phyloP scores from a whole-genome alignment of 1,284 basidiomycete genomes.

The Neonothopanus nambi region DNA sequence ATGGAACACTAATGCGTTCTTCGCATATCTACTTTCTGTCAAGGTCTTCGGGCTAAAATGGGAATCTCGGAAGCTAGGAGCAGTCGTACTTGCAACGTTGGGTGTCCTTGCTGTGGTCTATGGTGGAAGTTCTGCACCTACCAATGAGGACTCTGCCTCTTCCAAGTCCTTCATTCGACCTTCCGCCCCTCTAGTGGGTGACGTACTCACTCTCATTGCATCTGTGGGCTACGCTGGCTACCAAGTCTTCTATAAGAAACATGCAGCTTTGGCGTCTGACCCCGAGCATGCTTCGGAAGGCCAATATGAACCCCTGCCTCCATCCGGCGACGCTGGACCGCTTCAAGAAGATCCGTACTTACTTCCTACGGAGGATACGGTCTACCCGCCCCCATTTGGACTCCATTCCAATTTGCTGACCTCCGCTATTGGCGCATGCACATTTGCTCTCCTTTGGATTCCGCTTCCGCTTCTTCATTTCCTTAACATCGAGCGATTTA shows the following conservation, averaged over 20 bases:
- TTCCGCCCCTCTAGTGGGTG: conserved; percentile 68
- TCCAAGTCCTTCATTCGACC: conserved; percentile 26
- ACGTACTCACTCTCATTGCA: conserved; percentile 69
- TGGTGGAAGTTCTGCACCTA: conserved; percentile 48
- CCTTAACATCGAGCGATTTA: conserved; percentile 57
- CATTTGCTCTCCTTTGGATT: conserved; percentile 67
- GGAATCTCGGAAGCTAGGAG: conserved; percentile 61
- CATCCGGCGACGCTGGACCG: conserved; percentile 29
- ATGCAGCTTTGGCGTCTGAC: conserved; percentile 65
- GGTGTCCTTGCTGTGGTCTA: conserved; percentile 79
- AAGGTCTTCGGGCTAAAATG: conserved; percentile 59
- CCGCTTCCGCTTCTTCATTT: conserved; percentile 70
- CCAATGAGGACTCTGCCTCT: conserved; percentile 16
- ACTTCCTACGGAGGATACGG: conserved; percentile 27
- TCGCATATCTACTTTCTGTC: conserved; percentile 74
- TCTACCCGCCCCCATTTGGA: conserved; percentile 69
- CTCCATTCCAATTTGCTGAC: conserved; percentile 78
- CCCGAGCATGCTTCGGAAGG: conserved; percentile 45
- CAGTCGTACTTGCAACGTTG: conserved; percentile 73
- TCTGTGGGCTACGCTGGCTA: conserved; percentile 72
- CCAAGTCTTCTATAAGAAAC: conserved; percentile 81
- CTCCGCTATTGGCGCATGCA: conserved; percentile 65
- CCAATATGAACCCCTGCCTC: conserved; percentile 46
- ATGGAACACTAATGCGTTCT: conserved; percentile 86
- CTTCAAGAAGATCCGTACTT: not conserved